phyloP scores from a whole-genome alignment of 805 yeast species.

The Barnettozyma pratensis region DNA sequence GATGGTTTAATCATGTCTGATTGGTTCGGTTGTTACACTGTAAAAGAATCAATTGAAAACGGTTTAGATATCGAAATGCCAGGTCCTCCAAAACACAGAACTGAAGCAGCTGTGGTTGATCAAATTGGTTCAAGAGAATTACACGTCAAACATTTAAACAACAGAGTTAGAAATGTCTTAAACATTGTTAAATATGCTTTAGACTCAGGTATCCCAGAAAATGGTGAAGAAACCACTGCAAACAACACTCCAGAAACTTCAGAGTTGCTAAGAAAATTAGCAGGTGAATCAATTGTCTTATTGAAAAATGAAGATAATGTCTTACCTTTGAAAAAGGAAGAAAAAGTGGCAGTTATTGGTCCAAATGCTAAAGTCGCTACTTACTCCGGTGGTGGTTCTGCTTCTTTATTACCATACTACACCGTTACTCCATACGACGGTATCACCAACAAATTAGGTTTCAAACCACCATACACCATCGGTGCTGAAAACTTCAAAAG shows the following conservation, averaged over 20 bases:
- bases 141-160: conserved; percentile 36
- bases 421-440: conserved; percentile 45
- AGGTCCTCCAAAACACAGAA: conserved; percentile 49
- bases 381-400: conserved; percentile 61
- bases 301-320: conserved; percentile 46
- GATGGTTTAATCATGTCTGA: conserved; percentile 57
- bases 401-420: conserved; percentile 44
- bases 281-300: conserved; percentile 50
- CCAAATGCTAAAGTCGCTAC: conserved; percentile 49
- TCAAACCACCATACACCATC: conserved; percentile 25
- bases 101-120: conserved; percentile 32
- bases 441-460: conserved; percentile 28
- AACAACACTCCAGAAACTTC: conserved; percentile 45
- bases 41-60: conserved; percentile 40
- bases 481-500: conserved; percentile 34
- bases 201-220: conserved; percentile 31
- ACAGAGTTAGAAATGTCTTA: conserved; percentile 45
- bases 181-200: conserved; percentile 41
- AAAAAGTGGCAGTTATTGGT: conserved; percentile 49
- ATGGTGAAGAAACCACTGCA: conserved; percentile 21
- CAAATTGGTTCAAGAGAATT: conserved; percentile 39
- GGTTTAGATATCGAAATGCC: conserved; percentile 69
- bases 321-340: conserved; percentile 42
- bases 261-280: conserved; percentile 37
- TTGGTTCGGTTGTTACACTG: conserved; percentile 56